Evolutionary conservation across 176 grass and related monocot genomes (phyloP), one percentile per base, ranked within the genome.

Genomic region (Microstegium vimineum): DNA sequence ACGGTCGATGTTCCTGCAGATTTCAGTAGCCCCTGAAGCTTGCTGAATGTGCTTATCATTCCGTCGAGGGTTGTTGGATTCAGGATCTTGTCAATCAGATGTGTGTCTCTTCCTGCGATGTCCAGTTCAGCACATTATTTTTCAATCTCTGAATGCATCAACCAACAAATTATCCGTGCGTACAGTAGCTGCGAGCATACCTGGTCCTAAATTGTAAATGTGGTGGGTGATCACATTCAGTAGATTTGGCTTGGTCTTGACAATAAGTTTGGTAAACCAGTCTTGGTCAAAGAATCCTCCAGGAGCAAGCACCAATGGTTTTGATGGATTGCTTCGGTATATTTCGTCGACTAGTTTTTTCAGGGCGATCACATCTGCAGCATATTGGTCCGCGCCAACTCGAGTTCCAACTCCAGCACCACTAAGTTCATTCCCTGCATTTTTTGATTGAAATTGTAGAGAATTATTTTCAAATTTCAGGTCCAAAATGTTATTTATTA

Each of bases 201-300:
- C 96, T 87, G 96, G 64, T 26, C 96, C 93, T 31, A 99, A 34
- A 63, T 92, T 99, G 79, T 99, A 99, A 35, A 99, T 92, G 79
- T 99, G 96, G 57, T 99, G 96, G 45, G 80, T 99, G 77, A 99
- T 47, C 22, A 89, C 96, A 80, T 95, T 84, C 75, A 99, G 5
- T 15, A 76, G 77, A 18, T 79, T 85, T 32, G 96, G 91, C 85
- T 62, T 90, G 60, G 93, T 92, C 62, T 90, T 95, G 79, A 34
- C 71, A 42, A 99, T 67, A 22, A 99, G 30, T 26, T 99, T 56
- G 2, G 31, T 65, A 67, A 89, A 99, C 96, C 93, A 99, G 8
- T 4, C 31, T 2, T 83, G 38, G 47, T 95, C 93, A 12, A 95
- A 99, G 82, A 99, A 94, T 15, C 93, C 96, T 13, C 96, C 96